Percentiles rank a stretch among this genome's conserved stretches.
These are phyloP conservation scores for Aspergillus phoenicis DNA, from an alignment of 2,329 filamentous ascomycete species.

Conservation along the genomic window DNA sequence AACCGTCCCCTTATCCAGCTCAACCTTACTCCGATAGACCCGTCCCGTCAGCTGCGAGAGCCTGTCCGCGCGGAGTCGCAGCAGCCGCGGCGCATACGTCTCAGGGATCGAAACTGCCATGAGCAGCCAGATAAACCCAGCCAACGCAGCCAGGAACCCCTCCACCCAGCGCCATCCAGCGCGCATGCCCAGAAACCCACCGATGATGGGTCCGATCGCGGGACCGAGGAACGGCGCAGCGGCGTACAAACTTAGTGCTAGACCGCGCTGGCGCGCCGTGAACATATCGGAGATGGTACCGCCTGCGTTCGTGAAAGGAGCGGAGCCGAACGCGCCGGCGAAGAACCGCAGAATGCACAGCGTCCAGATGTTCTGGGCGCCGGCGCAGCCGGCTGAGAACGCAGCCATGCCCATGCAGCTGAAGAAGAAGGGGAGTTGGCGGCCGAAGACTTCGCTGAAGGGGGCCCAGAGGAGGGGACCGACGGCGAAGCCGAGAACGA, in stretches of 20 bases:
- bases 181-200: conserved; percentile 3
- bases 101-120: neutral
- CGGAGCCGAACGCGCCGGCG: neutral
- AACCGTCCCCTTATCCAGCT: conserved; percentile 1
- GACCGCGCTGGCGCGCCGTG: neutral
- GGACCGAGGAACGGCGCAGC: conserved; percentile 2
- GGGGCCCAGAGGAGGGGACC: conserved; percentile 7
- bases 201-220: conserved; percentile 5
- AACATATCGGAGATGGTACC: conserved; percentile 11
- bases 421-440: conserved; percentile 4
- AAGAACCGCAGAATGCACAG: conserved; percentile 7
- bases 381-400: conserved; percentile 3
- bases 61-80: neutral
- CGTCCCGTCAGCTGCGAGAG: conserved; percentile 2
- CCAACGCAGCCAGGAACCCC: neutral
- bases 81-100: neutral
- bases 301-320: conserved; percentile 5
- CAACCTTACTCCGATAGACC: conserved; percentile 6
- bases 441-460: conserved; percentile 5
- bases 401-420: conserved; percentile 8
- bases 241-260: conserved; percentile 5
- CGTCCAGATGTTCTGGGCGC: conserved; percentile 6
- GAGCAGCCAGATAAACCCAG: conserved; percentile 6
- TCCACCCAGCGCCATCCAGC: conserved; percentile 9
- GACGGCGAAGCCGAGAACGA: conserved; percentile 8